These are phyloP conservation scores for Leishmania lainsoni DNA, from an alignment of 208 protist genomes.

Conservation along the genomic window DNA sequence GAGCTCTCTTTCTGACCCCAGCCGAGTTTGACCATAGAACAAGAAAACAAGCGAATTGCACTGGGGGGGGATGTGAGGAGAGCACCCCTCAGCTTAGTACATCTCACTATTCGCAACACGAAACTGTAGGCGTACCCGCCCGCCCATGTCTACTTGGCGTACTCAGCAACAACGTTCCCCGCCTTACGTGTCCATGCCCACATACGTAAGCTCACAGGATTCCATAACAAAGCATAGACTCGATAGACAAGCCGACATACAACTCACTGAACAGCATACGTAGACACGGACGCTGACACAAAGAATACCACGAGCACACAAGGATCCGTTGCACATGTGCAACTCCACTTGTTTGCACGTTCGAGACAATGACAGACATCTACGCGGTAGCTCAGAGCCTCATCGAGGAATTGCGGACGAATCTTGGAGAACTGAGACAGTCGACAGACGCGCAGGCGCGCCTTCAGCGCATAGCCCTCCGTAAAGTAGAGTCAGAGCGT, in stretches of 20 bases:
- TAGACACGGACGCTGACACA: background rate
- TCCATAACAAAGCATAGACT: background rate
- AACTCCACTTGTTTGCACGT: background rate
- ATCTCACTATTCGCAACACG: background rate
- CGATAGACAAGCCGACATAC: background rate
- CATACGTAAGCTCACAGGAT: background rate
- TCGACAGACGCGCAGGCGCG: conserved; percentile 3
- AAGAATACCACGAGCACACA: background rate
- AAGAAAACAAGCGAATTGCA: background rate
- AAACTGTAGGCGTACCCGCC: background rate
- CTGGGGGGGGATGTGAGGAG: background rate
- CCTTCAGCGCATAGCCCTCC: conserved; percentile 2
- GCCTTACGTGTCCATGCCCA: background rate
- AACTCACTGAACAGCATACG: background rate
- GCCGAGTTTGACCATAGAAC: background rate
- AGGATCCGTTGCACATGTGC: background rate
- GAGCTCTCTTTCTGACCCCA: background rate
- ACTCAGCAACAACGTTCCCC: background rate
- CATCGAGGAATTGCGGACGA: conserved; percentile 8
- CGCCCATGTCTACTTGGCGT: background rate
- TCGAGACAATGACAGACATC: background rate
- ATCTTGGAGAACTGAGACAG: conserved; percentile 6
- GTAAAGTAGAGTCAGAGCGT: background rate
- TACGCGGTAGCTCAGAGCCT: conserved; percentile 12
- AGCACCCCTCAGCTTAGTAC: background rate